A percentile compares a stretch with the other conserved stretches of the same genome.
phyloP scores from a whole-genome alignment of 2,329 filamentous ascomycete genomes.

The Leptographium radiaticola region DNA sequence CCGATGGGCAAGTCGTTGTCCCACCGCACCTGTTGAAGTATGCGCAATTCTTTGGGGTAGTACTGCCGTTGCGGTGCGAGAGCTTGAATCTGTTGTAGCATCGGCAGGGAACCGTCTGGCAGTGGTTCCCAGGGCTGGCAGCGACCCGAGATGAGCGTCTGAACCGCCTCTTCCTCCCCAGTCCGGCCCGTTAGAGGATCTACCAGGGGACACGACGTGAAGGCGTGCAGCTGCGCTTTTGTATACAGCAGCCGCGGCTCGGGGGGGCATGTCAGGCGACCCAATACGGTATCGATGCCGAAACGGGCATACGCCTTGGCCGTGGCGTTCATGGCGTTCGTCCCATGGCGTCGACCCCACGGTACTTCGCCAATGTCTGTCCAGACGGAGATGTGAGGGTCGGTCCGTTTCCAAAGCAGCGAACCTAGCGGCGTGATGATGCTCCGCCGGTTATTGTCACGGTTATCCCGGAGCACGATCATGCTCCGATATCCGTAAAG shows the following conservation, averaged over 20 bases:
- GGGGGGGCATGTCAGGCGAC: conserved; percentile 40
- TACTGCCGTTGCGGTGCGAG: conserved; percentile 20
- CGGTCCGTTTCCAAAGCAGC: conserved; percentile 15
- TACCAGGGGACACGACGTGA: conserved; percentile 43
- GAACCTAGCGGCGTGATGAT: conserved; percentile 40
- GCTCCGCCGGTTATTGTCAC: conserved; percentile 26
- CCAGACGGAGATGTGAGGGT: conserved; percentile 29
- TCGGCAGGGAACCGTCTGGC: rapidly evolving
- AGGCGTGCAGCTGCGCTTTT: conserved; percentile 46
- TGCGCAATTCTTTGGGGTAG: conserved; percentile 22
- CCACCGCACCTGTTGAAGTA: conserved; percentile 25
- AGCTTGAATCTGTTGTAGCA: conserved; percentile 13
- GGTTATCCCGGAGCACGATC: conserved; percentile 36
- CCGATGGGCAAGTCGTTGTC: conserved; percentile 16
- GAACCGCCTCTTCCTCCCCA: conserved; percentile 46
- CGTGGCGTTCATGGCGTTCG: conserved; percentile 6
- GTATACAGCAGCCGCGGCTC: conserved; percentile 41
- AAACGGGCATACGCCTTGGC: conserved; percentile 33
- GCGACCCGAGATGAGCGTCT: conserved; percentile 32
- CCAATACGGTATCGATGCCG: conserved; percentile 38
- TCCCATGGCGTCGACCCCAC: neutral
- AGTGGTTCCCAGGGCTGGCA: conserved; percentile 36
- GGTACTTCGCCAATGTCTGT: neutral
- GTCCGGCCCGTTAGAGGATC: conserved; percentile 46
- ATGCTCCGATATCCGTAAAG: conserved; percentile 47